Percentiles rank a stretch among this genome's conserved stretches.
These are phyloP conservation scores for Nepenthes gracilis DNA, from an alignment of 148 eudicot species.

Conservation along the genomic window DNA sequence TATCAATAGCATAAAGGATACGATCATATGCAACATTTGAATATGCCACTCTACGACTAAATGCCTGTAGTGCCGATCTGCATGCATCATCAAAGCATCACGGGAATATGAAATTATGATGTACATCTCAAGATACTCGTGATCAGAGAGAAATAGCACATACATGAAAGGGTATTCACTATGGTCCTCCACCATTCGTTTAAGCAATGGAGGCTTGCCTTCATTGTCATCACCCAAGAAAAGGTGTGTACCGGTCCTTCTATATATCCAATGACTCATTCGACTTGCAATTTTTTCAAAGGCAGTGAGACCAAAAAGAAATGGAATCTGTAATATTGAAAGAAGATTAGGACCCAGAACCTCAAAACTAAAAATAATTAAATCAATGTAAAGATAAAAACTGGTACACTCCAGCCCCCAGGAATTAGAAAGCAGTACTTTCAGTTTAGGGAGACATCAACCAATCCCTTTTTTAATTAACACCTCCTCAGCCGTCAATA, in stretches of 20 bases:
- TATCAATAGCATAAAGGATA: conserved; percentile 38
- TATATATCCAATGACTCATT: conserved; percentile 83
- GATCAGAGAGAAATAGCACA: conserved; percentile 11
- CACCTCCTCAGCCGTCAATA: too few relatives aligned
- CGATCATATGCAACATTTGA: conserved; percentile 94
- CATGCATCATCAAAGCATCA: conserved; percentile 10
- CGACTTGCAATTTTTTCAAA: conserved; percentile 60
- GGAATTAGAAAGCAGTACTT: too few relatives aligned
- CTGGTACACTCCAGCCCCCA: too few relatives aligned
- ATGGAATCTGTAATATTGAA: conserved; percentile 50
- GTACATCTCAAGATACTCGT: neutral
- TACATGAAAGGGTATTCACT: conserved; percentile 67
- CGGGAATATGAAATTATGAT: conserved; percentile 1
- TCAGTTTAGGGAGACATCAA: too few relatives aligned
- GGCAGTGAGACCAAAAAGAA: conserved; percentile 78
- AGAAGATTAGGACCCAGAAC: too few relatives aligned
- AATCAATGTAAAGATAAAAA: too few relatives aligned
- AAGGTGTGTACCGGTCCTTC: conserved; percentile 89
- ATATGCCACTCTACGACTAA: conserved; percentile 78
- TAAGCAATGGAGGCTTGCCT: conserved; percentile 91
- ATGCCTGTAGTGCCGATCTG: conserved; percentile 79
- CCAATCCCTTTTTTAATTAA: too few relatives aligned
- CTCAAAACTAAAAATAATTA: too few relatives aligned
- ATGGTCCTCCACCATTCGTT: conserved; percentile 75
- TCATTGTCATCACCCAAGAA: conserved; percentile 72